These are phyloP conservation scores for Rhynchosporium graminicola DNA, from an alignment of 2,329 filamentous ascomycete genomes.

Conservation along the genomic window DNA sequence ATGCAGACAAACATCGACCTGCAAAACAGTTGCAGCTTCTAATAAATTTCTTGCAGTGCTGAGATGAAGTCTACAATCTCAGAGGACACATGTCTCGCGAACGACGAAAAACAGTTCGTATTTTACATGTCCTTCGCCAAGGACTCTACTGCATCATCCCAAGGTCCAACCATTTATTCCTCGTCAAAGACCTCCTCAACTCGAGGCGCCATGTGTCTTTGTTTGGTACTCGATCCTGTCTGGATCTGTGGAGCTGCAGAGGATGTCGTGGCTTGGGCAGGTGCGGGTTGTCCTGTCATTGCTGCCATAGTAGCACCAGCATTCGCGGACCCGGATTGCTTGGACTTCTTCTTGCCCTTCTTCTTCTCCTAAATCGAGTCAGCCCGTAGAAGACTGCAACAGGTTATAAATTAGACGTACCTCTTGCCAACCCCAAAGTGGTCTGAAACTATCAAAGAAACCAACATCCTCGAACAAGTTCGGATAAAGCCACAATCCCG, in stretches of 20 bases:
- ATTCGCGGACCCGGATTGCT: slow-evolving; percentile 37
- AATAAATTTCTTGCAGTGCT: too few species aligned
- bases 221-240: slow-evolving; percentile 39
- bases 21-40: too few species aligned
- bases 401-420: slow-evolving; percentile 50
- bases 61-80: not conserved
- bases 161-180: slow-evolving; percentile 28
- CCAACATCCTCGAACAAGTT: slow-evolving; percentile 98
- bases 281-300: slow-evolving; percentile 41
- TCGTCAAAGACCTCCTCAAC: slow-evolving; percentile 48
- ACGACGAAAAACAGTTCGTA: not conserved
- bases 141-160: too few species aligned
- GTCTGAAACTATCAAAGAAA: slow-evolving; percentile 95
- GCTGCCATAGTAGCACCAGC: slow-evolving; percentile 35
- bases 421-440: slow-evolving; percentile 98
- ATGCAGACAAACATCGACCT: too few species aligned
- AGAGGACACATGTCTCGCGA: not conserved
- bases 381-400: slow-evolving; percentile 9
- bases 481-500: slow-evolving; percentile 96
- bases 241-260: slow-evolving; percentile 43
- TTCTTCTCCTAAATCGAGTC: slow-evolving; percentile 38
- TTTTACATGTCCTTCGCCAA: not conserved
- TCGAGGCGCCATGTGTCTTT: slow-evolving; percentile 45
- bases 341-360: slow-evolving; percentile 43
- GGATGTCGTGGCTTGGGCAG: slow-evolving; percentile 41